These are phyloP conservation scores for Gorgonomyces haynaldii DNA, from an alignment of 192 early-diverging fungal genomes.

Conservation along the genomic window DNA sequence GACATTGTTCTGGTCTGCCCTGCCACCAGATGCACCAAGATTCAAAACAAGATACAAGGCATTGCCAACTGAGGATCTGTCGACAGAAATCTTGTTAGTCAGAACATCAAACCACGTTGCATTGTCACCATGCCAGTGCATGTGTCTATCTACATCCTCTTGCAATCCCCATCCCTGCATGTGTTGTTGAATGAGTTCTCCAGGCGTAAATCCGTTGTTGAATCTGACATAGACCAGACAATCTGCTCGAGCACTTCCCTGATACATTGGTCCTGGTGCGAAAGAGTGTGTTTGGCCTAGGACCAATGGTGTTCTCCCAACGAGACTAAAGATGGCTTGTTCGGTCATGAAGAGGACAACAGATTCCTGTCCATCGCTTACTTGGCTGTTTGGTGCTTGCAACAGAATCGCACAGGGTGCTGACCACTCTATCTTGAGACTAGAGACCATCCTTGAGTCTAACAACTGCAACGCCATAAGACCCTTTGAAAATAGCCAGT, in stretches of 20 bases:
- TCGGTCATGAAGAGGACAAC: conserved; percentile 44
- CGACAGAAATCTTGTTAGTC: conserved; percentile 46
- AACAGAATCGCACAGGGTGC: conserved; percentile 44
- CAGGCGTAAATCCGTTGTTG: conserved; percentile 36
- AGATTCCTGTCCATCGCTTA: conserved; percentile 31
- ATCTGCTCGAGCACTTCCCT: conserved; percentile 18
- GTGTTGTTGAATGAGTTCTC: conserved; percentile 19
- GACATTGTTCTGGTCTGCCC: conserved; percentile 25
- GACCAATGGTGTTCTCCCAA: conserved; percentile 23
- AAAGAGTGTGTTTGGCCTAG: conserved; percentile 34
- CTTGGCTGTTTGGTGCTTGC: conserved; percentile 20
- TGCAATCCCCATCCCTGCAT: conserved; percentile 40
- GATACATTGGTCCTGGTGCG: conserved; percentile 26
- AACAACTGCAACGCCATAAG: conserved; percentile 37
- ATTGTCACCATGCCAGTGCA: conserved; percentile 37
- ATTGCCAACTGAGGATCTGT: conserved; percentile 38
- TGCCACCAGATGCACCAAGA: conserved; percentile 28
- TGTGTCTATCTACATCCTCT: conserved; percentile 34
- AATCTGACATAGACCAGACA: conserved; percentile 38
- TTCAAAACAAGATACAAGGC: conserved; percentile 40
- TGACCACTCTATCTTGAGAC: conserved; percentile 32
- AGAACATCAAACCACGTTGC: conserved; percentile 46
- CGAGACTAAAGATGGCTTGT: conserved; percentile 24
- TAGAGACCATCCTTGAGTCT: conserved; percentile 29
- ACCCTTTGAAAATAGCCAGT: conserved; percentile 32